These are phyloP conservation scores for Debaryomycetaceae sp. DNA, from an alignment of 1,139 yeast genomes.

Conservation along the genomic window DNA sequence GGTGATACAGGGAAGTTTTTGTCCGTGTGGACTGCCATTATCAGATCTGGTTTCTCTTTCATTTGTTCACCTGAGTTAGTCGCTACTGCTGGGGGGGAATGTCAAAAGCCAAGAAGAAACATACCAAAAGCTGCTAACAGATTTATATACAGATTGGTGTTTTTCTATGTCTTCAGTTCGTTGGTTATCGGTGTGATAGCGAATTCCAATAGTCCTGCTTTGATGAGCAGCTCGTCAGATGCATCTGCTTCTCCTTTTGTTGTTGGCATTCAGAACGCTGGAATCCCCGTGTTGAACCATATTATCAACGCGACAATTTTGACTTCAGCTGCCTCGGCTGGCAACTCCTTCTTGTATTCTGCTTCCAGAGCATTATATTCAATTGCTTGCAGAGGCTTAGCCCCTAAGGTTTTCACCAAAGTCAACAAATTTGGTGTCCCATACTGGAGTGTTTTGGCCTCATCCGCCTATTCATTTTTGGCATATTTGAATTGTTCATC, in stretches of 20 bases:
- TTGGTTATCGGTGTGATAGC: conserved; percentile 47
- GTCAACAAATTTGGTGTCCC: conserved; percentile 72
- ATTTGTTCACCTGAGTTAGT: conserved; percentile 41
- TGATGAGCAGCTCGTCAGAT: conserved; percentile 31
- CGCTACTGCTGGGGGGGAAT: conserved; percentile 40
- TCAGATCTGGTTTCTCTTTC: conserved; percentile 40
- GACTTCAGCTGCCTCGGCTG: conserved; percentile 67
- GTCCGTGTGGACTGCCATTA: conserved; percentile 38
- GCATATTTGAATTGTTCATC: conserved; percentile 62
- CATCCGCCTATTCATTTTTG: conserved; percentile 38
- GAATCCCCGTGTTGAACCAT: conserved; percentile 58
- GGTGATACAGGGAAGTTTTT: conserved; percentile 60
- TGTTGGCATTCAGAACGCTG: conserved; percentile 54
- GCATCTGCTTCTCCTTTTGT: conserved; percentile 53
- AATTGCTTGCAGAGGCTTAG: conserved; percentile 58
- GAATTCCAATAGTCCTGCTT: conserved; percentile 26
- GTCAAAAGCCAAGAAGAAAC: conserved; percentile 42
- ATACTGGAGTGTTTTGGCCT: conserved; percentile 37
- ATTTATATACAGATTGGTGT: conserved; percentile 44
- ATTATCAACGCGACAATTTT: conserved; percentile 67
- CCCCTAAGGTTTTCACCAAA: conserved; percentile 53
- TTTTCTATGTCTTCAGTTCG: conserved; percentile 47
- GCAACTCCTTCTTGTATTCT: conserved; percentile 69
- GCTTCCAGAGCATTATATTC: conserved; percentile 68
- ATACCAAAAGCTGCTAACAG: conserved; percentile 46